Evolutionary conservation across 2,329 filamentous ascomycete genomes (phyloP).

Genomic region (Pestalotiopsis fici): DNA sequence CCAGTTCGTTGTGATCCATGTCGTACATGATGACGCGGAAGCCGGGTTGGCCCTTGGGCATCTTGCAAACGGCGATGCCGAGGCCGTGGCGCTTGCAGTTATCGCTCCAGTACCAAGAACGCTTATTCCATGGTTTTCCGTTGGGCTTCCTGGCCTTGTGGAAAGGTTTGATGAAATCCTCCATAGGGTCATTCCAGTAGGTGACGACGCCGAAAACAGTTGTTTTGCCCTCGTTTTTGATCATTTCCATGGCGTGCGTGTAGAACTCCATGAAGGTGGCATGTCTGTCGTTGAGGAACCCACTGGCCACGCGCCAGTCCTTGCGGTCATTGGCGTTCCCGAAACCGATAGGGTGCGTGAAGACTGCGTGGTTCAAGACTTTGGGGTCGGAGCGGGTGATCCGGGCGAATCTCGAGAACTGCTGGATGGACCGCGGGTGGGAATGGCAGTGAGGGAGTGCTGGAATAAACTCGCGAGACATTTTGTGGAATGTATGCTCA

Average conservation of each 20-base stretch:
- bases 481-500: too few relatives aligned
- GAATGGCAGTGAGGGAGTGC: background rate
- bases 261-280: background rate
- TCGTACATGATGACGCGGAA: conserved; percentile 6
- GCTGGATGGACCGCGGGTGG: background rate
- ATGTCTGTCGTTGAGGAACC: background rate
- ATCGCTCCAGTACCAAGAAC: background rate
- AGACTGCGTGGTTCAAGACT: background rate
- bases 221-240: background rate
- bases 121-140: background rate
- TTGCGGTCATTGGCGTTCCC: background rate
- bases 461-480: too few relatives aligned
- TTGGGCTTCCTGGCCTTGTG: background rate
- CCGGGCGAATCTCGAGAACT: background rate
- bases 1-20: background rate
- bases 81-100: conserved; percentile 5
- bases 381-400: background rate
- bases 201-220: conserved; percentile 2
- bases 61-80: background rate
- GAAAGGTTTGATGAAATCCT: background rate
- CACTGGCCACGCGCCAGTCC: background rate
- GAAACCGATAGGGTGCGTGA: background rate
- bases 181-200: background rate
- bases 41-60: background rate
- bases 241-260: background rate